Evolutionary conservation across 2,329 filamentous ascomycete genomes (phyloP).

Genomic region (Diaporthe sp.): DNA sequence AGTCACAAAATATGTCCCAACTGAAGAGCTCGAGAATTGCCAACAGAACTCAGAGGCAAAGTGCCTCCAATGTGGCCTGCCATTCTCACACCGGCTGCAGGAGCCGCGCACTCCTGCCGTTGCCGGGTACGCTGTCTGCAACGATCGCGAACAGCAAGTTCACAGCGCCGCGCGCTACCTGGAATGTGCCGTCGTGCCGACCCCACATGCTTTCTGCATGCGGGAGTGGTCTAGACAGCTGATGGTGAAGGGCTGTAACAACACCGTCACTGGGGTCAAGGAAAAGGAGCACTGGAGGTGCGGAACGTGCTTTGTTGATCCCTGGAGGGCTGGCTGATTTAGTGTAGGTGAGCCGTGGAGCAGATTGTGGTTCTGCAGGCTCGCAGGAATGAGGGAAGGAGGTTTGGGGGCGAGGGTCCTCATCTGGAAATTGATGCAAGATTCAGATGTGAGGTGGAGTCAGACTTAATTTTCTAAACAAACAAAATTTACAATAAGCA

Average conservation of each 20-base stretch:
- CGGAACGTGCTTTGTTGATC: background rate
- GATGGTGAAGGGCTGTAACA: background rate
- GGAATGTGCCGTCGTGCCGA: background rate
- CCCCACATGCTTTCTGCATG: constrained; percentile 12
- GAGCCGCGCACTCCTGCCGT: background rate
- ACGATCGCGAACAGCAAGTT: background rate
- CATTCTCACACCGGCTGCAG: background rate
- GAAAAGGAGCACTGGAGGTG: background rate
- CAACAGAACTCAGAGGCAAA: background rate
- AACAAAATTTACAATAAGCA: background rate
- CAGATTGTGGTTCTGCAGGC: background rate
- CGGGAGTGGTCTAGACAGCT: background rate
- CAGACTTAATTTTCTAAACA: background rate
- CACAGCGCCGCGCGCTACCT: background rate
- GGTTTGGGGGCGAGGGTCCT: background rate
- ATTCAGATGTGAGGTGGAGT: background rate
- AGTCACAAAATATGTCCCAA: background rate
- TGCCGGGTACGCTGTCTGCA: background rate
- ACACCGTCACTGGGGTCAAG: background rate
- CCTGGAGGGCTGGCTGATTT: background rate
- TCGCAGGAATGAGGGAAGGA: too few relatives aligned
- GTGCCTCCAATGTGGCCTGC: background rate
- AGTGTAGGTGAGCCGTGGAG: background rate
- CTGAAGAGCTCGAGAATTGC: background rate
- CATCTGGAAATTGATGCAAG: background rate